These are phyloP conservation scores for Sarocladium oryzae DNA, from an alignment of 2,329 filamentous ascomycete species.

Conservation along the genomic window DNA sequence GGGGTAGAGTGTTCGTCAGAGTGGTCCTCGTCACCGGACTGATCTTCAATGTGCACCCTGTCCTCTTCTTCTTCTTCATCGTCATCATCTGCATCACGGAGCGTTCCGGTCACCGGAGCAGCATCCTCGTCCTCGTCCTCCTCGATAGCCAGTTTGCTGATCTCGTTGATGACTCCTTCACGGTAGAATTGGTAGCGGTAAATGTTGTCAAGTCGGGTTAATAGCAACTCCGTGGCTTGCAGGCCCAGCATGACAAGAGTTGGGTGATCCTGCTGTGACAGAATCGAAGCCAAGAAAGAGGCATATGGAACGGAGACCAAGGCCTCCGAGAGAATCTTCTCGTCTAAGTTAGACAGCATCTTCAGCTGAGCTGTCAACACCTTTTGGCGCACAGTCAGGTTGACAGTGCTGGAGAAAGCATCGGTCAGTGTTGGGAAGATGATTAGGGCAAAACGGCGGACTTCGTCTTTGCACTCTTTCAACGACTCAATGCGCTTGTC, in stretches of 20 bases:
- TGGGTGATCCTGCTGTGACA: conserved; percentile 91
- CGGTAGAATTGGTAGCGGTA: conserved; percentile 97
- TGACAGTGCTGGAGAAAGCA: conserved; percentile 96
- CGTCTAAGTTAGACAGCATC: conserved; percentile 94
- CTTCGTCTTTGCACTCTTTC: conserved; percentile 74
- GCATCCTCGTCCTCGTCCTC: conserved; percentile 31
- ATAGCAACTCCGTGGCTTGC: conserved; percentile 81
- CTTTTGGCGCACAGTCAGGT: conserved; percentile 88
- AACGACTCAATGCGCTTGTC: conserved; percentile 79
- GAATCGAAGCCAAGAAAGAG: conserved; percentile 88
- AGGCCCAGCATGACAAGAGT: conserved; percentile 80
- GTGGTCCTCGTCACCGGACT: conserved; percentile 23
- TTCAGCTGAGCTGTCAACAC: conserved; percentile 94
- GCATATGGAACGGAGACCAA: conserved; percentile 86
- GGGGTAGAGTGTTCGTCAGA: conserved; percentile 17
- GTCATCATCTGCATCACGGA: conserved; percentile 14
- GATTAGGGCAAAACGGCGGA: conserved; percentile 88
- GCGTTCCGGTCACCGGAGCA: background rate
- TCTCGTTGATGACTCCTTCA: conserved; percentile 90
- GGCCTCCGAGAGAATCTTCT: conserved; percentile 75
- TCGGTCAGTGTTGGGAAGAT: conserved; percentile 92
- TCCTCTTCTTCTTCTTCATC: conserved; percentile 15
- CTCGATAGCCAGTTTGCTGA: conserved; percentile 65
- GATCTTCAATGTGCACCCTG: conserved; percentile 10
- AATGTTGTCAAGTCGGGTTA: conserved; percentile 76